Evolutionary conservation across 1,284 basidiomycete species (phyloP), one percentile per base, ranked within the genome.

Genomic region (Ceratobasidium sp.): DNA sequence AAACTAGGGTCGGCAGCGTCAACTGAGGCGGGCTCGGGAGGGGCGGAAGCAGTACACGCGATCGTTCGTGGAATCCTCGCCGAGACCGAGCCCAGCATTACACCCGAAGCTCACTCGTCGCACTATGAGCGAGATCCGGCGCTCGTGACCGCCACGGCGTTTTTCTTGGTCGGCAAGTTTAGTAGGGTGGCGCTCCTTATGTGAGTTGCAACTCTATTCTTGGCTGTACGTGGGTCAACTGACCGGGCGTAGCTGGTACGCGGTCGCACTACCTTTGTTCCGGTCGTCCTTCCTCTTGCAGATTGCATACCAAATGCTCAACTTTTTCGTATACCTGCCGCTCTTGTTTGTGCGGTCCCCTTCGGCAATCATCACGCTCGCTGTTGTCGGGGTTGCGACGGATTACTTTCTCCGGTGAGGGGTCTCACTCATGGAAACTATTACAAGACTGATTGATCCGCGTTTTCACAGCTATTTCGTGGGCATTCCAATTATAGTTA

Each of bases 301-400:
- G n/a, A 79, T 75, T 1, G 22, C 77, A 1, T 79, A 79, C 1
- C 79, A 80, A 13, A 61, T 81, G 4, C 29, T 82, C 53, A 79
- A 82, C 51, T 79, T 81, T 77, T 79, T 79, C 22, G 75, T 83
- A 14, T 82, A 82, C 75, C 74, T 82, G 7, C 81, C 81, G 1
- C 76, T 82, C 2, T 75, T 81, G 29, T 81, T 79, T 77, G 80
- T 81, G 14, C 78, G 69, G 2, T 75, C 76, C 37, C 76, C 78
- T 29, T 73, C 48, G 1, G 76, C 78, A 8, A 79, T 81, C 49
- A 78, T 81, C 58, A 75, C 77, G 29, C 75, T 81, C 19, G 79
- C 80, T 0, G 54, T 76, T 0, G 66, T 79, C 2, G 79, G 76
- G 4, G 79, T 80, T 39, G 54, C 68, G 8, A 56, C 79, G 43